Evolutionary conservation across 495 filamentous ascomycete genomes (phyloP), one percentile per base, ranked within the genome.

Genomic region (Lindgomyces ingoldianus): DNA sequence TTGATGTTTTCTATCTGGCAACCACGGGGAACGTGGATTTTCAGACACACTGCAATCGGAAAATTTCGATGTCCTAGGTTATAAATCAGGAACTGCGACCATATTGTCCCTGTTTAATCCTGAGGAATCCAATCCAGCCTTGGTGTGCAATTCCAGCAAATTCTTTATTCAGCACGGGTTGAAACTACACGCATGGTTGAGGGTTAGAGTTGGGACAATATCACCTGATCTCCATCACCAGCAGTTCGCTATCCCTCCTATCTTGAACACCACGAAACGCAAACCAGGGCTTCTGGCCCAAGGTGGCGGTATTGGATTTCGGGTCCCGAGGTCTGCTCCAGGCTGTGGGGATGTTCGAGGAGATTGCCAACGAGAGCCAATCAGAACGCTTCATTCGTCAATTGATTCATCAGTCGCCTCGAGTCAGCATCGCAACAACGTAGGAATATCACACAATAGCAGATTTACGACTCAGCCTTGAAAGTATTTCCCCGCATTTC

Each of bases 401-500:
- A 39, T 39, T 6, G 9, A 10, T 24, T 24, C 33, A 19, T 61
- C 58, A 22, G 21, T n/a, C 27, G 21, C 2, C 16, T 63, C 60
- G 60, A 63, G 60, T 63, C 60, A 63, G 51, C 58, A 4, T 24
- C 33, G n/a, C 55, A 18, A 36, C 45, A 11, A 42, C 21, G 6
- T 27, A n/a, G 27, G 30, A 25, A 46, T 25, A 48, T 27, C 24
- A 21, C 29, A 24, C 33, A 30, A 18, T 26, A 12, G 14, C 39
- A 39, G n/a, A n/a, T n/a, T n/a, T n/a, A 39, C 33, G 6, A 39
- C 14, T 14, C 33, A 39, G 33, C 33, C 33, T 14, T 39, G 14
- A 6, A 39, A 14, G 33, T 14, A 39, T 16, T 63, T 56, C 60
- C 60, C 60, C 60, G 60, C 60, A 63, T 56, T 63, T 19, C 53